Evolutionary conservation across 73 alveolate genomes (phyloP), one percentile per base, ranked within the genome.

Genomic region (Paramecium caudatum): DNA sequence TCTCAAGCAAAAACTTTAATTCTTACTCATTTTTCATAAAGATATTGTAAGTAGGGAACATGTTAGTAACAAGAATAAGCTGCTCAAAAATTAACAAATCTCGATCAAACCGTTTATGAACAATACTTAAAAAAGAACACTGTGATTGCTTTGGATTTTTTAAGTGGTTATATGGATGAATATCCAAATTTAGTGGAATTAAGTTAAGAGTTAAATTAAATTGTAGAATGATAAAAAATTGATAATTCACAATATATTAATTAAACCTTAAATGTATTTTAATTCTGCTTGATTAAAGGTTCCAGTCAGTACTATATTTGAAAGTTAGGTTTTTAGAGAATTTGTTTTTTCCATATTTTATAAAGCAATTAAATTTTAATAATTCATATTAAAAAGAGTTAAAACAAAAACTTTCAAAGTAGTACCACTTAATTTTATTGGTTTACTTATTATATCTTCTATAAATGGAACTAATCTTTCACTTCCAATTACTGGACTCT

Each of bases 11-110:
- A 97, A 95, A 92, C 95, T 65, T 91, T 97, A 5, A 92, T 97
- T 13, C 69, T 97, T 16, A 98, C 99, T 8, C 99, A 98, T 91
- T 98, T 97, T 94, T 95, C 99, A 8, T 97, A 97, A 15, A 92
- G 99, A 48, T 97, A 55, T 23, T 55, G 80, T 23, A 55, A 0
- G 10, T 23, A 5, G 4, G 80, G 80, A 21, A 5, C 5, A 10
- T 55, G 80, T 10, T 23, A 23, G 30, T 5, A 23, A 23, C 1
- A 23, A 1, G 21, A 55, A 0, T n/a, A n/a, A n/a, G n/a, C n/a
- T n/a, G n/a, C n/a, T n/a, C n/a, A n/a, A n/a, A n/a, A n/a, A n/a
- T n/a, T n/a, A n/a, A n/a, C n/a, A n/a, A n/a, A n/a, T n/a, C n/a
- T n/a, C n/a, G n/a, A n/a, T n/a, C n/a, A n/a, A n/a, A n/a, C n/a